These are phyloP conservation scores for Pseudogymnoascus sp. DNA, from an alignment of 2,329 filamentous ascomycete species.

Conservation along the genomic window DNA sequence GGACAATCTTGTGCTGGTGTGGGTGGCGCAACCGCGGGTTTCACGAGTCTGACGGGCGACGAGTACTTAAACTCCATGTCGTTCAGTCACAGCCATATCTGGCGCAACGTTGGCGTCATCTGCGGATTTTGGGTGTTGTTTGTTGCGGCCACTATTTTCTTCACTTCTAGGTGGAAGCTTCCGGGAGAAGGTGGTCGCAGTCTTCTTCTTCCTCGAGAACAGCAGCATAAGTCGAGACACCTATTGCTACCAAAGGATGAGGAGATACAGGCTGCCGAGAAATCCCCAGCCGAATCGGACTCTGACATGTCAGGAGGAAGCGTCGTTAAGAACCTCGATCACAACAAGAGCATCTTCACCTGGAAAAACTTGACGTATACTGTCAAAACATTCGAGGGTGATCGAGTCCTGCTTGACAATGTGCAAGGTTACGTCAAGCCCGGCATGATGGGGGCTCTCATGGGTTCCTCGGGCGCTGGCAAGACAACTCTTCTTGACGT, in stretches of 20 bases:
- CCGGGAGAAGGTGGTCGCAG: background rate
- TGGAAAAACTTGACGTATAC: slow-evolving; percentile 67
- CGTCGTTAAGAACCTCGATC: slow-evolving; percentile 40
- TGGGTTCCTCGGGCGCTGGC: slow-evolving; percentile 60
- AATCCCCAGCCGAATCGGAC: slow-evolving; percentile 9
- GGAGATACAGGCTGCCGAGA: slow-evolving; percentile 18
- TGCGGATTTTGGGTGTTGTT: slow-evolving; percentile 58
- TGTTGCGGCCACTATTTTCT: slow-evolving; percentile 46
- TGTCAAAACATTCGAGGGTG: slow-evolving; percentile 51
- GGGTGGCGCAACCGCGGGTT: slow-evolving; percentile 38
- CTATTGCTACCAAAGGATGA: background rate
- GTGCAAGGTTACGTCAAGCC: slow-evolving; percentile 76
- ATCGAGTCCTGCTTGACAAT: slow-evolving; percentile 67
- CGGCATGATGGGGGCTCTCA: slow-evolving; percentile 59
- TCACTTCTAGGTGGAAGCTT: slow-evolving; percentile 2
- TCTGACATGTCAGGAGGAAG: slow-evolving; percentile 15
- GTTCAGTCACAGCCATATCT: slow-evolving; percentile 45
- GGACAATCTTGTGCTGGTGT: slow-evolving; percentile 52
- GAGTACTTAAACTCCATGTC: slow-evolving; percentile 49
- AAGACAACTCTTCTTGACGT: slow-evolving; percentile 85
- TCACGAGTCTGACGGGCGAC: background rate
- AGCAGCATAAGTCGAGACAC: background rate
- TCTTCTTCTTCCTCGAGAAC: background rate
- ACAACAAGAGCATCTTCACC: slow-evolving; percentile 63
- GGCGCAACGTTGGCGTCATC: slow-evolving; percentile 55